Evolutionary conservation across 2,329 filamentous ascomycete species (phyloP).

Genomic region (Ceratocystis diversiconidia): DNA sequence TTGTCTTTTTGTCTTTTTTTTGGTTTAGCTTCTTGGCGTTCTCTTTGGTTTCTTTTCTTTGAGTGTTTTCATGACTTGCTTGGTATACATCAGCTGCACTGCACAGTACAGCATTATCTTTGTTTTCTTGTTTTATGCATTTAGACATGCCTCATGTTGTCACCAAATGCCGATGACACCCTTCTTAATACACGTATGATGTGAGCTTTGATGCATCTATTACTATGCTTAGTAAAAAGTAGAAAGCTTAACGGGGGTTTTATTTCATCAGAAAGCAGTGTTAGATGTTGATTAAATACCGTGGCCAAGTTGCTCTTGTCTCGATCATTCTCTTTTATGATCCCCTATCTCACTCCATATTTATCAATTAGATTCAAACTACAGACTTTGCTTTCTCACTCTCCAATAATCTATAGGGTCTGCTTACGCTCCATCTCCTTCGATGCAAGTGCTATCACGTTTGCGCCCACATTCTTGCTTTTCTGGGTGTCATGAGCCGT

Average conservation of each 20-base stretch:
- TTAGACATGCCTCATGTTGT: not conserved
- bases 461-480: not conserved
- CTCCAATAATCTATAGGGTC: constrained; percentile 7
- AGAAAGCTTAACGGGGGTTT: too few relatives aligned
- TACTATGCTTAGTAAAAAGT: too few relatives aligned
- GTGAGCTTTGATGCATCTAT: too few relatives aligned
- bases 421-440: constrained; percentile 12
- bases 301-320: not conserved
- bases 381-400: not conserved
- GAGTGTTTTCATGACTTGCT: too few relatives aligned
- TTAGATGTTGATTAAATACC: not conserved
- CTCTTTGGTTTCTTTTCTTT: not conserved
- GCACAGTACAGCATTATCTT: not conserved
- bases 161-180: not conserved
- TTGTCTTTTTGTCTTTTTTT: not conserved
- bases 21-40: not conserved
- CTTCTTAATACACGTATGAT: too few relatives aligned
- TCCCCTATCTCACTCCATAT: too few relatives aligned
- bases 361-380: too few relatives aligned
- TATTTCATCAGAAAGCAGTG: not conserved
- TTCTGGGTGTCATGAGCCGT: constrained; percentile 15
- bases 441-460: not conserved
- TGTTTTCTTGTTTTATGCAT: not conserved
- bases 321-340: too few relatives aligned
- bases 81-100: too few relatives aligned